Conservation (phyloP, 179 eudicot genomes). For the Vitellaria paradoxa region DNA sequence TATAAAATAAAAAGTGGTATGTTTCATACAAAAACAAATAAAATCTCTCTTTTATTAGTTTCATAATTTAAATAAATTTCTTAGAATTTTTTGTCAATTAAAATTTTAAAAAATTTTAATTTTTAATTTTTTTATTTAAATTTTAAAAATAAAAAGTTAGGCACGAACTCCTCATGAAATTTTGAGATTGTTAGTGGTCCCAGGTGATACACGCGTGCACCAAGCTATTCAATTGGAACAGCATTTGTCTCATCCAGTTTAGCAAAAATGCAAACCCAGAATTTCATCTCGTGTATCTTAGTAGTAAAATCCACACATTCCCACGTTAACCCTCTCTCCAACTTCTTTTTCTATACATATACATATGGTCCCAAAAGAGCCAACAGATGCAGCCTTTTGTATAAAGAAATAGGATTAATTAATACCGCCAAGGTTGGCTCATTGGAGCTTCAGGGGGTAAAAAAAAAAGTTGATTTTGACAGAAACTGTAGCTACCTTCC, state of each 20-base stretch:
- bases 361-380: conserved; percentile 1
- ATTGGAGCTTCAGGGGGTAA: neutral
- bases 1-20: too few species aligned
- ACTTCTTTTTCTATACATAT: neutral
- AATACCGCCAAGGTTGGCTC: neutral
- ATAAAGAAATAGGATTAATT: neutral
- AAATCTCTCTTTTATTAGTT: too few species aligned
- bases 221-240: neutral
- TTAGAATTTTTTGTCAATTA: too few species aligned
- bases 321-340: neutral
- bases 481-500: too few species aligned
- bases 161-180: too few species aligned
- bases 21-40: too few species aligned
- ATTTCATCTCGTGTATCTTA: neutral
- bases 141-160: too few species aligned
- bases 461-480: too few species aligned
- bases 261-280: neutral
- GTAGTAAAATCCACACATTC: neutral
- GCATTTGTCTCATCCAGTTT: neutral
- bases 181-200: neutral
- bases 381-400: neutral
- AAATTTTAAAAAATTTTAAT: too few species aligned
- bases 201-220: neutral
- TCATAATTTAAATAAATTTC: too few species aligned
- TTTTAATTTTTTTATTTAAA: too few species aligned